These are phyloP conservation scores for Tremellales sp. DNA, from an alignment of 1,284 basidiomycete species.

Conservation along the genomic window DNA sequence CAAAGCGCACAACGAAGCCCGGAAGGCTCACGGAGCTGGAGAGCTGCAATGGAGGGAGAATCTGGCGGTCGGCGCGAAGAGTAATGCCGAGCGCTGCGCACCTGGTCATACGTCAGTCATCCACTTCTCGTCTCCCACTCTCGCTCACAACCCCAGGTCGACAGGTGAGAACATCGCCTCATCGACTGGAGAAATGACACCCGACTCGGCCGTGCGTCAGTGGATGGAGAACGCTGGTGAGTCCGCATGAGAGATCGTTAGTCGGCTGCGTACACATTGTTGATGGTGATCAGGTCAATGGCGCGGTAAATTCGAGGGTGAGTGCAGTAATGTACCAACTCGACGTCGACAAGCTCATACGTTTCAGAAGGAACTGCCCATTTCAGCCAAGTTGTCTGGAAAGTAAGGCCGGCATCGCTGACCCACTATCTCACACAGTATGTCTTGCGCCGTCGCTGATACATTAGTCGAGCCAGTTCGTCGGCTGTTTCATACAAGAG, in stretches of 20 bases:
- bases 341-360: constrained; percentile 13
- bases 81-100: constrained; percentile 20
- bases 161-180: constrained; percentile 23
- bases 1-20: constrained; percentile 12
- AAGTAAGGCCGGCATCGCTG: constrained; percentile 10
- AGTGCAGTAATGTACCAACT: constrained; percentile 9
- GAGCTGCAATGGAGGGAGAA: constrained; percentile 10
- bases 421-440: no score
- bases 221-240: constrained; percentile 27
- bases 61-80: constrained; percentile 16
- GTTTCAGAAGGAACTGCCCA: constrained; percentile 22
- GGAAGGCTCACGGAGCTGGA: constrained; percentile 14
- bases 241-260: background rate
- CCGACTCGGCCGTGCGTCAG: constrained; percentile 16
- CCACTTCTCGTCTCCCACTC: background rate
- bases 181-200: constrained; percentile 15
- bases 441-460: background rate
- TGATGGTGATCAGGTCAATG: background rate
- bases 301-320: background rate
- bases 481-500: background rate
- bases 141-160: constrained; percentile 1
- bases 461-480: background rate
- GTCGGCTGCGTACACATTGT: background rate
- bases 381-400: constrained; percentile 34
- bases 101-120: constrained; percentile 19